These are phyloP conservation scores for Heliosperma pusillum DNA, from an alignment of 148 eudicot species.

Conservation along the genomic window DNA sequence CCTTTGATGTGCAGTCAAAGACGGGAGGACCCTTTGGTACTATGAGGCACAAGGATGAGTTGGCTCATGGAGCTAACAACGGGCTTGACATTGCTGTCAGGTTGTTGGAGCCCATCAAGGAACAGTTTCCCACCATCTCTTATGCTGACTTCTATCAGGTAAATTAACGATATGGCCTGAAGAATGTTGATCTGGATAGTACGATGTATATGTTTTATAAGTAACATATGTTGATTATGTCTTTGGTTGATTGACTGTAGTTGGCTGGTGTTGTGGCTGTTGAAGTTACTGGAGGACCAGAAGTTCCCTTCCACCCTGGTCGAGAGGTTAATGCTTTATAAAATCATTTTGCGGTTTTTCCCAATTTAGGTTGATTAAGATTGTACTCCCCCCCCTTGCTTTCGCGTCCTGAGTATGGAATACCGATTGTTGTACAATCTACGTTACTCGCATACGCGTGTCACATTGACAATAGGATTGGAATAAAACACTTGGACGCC, in stretches of 20 bases:
- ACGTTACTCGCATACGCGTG: no score
- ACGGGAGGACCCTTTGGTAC: constrained; percentile 97
- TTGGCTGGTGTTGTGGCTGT: constrained; percentile 96
- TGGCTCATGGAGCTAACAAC: constrained; percentile 56
- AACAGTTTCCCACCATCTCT: constrained; percentile 58
- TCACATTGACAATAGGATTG: no score
- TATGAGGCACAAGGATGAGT: constrained; percentile 63
- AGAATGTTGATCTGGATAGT: no score
- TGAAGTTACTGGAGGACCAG: constrained; percentile 93
- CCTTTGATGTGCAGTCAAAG: constrained; percentile 53
- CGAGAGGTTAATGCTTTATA: constrained; percentile 42
- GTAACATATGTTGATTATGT: background rate
- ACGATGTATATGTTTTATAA: background rate
- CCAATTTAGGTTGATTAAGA: background rate
- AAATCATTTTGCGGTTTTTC: background rate
- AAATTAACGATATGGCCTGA: background rate
- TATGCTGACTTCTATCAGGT: constrained; percentile 77
- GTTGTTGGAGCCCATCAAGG: constrained; percentile 67
- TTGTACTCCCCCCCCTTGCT: no score
- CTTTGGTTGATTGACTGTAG: constrained; percentile 1
- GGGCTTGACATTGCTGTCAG: constrained; percentile 72
- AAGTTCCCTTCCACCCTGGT: constrained; percentile 94
- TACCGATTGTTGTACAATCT: no score
- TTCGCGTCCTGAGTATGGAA: no score
- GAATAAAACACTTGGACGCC: no score